Conservation (phyloP, 106 monocot genomes). For the Narthecium ossifragum region DNA sequence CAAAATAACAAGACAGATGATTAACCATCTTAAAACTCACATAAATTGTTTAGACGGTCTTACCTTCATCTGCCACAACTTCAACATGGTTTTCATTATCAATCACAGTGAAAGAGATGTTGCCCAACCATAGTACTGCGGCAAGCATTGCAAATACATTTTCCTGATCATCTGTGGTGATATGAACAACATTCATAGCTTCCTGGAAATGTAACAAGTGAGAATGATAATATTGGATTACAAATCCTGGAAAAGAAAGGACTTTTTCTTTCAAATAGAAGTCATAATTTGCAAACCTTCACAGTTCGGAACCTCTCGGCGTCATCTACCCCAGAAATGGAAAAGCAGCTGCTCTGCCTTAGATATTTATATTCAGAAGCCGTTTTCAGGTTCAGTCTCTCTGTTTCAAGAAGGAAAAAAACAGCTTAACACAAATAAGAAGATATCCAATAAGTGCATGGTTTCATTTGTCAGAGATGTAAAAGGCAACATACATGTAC, state of each 20-base stretch:
- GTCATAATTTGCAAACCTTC: no score
- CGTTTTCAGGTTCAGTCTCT: constrained; percentile 76
- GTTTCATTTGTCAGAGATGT: no score
- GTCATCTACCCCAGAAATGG: constrained; percentile 82
- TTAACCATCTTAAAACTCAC: no score
- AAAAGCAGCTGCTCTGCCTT: constrained; percentile 79
- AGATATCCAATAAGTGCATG: no score
- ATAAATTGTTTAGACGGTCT: no score
- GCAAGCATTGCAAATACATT: constrained; percentile 85
- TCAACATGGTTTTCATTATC: constrained; percentile 96
- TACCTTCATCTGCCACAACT: constrained; percentile 92
- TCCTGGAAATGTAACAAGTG: constrained; percentile 70
- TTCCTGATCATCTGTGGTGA: constrained; percentile 81
- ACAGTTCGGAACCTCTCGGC: constrained; percentile 79
- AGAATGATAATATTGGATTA: no score
- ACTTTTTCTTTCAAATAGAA: no score
- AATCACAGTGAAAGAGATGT: constrained; percentile 74
- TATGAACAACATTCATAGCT: constrained; percentile 91
- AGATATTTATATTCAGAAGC: constrained; percentile 78
- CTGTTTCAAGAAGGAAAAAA: constrained; percentile 48
- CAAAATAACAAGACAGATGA: background rate
- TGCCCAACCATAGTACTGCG: constrained; percentile 91
- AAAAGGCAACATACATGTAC: no score
- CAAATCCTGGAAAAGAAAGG: no score
- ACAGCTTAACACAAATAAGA: no score